Evolutionary conservation across 75 land plant genomes (phyloP).

Genomic region (Larix kaempferi): DNA sequence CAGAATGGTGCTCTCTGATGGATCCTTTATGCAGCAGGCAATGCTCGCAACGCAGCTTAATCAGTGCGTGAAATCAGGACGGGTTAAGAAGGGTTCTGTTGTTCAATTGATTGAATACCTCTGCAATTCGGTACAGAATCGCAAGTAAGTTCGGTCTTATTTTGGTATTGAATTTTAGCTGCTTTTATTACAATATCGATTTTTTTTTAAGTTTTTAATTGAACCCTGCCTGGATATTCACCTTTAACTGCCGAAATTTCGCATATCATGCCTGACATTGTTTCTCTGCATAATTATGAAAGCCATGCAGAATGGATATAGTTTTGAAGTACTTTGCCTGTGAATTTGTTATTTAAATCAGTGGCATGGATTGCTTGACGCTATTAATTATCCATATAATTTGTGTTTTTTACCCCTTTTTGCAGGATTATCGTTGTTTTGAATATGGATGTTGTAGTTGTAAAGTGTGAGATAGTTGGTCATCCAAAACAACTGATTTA

Average conservation of each 20-base stretch:
- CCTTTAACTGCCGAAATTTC: too few relatives aligned
- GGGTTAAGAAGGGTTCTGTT: slow-evolving; percentile 57
- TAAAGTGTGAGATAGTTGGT: slow-evolving; percentile 60
- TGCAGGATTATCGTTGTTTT: slow-evolving; percentile 79
- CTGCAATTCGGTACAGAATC: slow-evolving; percentile 63
- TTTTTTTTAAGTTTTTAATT: too few relatives aligned
- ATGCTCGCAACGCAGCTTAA: slow-evolving; percentile 93
- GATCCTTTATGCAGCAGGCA: slow-evolving; percentile 60
- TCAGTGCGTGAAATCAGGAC: slow-evolving; percentile 42
- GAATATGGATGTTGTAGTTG: slow-evolving; percentile 58
- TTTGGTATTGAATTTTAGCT: too few relatives aligned
- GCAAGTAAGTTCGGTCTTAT: slow-evolving; percentile 45
- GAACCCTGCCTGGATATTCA: too few relatives aligned
- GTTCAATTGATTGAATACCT: slow-evolving; percentile 60
- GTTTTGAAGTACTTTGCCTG: too few relatives aligned
- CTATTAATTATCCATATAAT: too few relatives aligned
- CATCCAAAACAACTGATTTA: slow-evolving; percentile 42
- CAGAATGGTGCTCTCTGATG: slow-evolving; percentile 74
- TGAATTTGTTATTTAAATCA: too few relatives aligned
- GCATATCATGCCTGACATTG: too few relatives aligned
- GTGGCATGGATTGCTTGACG: too few relatives aligned
- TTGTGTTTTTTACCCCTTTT: background rate
- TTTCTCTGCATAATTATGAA: too few relatives aligned
- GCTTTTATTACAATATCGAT: too few relatives aligned
- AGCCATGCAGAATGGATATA: too few relatives aligned